These are phyloP conservation scores for Tetrahymena thermophila DNA, from an alignment of 73 alveolate genomes.

Conservation along the genomic window DNA sequence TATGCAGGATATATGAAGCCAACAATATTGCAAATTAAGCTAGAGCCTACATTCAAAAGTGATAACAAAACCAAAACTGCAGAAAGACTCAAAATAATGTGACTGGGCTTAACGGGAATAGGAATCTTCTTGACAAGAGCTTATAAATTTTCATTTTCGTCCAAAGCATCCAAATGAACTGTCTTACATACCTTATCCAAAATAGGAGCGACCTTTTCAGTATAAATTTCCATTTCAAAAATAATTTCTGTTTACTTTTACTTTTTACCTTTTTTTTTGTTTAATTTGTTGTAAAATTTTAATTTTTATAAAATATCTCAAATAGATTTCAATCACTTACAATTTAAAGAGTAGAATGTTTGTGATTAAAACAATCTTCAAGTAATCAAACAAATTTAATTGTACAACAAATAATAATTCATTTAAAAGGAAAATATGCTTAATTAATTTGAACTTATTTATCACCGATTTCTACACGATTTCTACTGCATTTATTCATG, in stretches of 20 bases:
- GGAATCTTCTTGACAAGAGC: background rate
- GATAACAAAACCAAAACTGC: conserved; percentile 8
- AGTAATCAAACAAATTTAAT: no score
- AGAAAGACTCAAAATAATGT: background rate
- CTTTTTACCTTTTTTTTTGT: background rate
- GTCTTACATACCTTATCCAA: background rate
- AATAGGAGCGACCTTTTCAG: background rate
- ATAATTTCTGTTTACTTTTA: background rate
- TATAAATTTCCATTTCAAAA: background rate
- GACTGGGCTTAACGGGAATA: conserved; percentile 20
- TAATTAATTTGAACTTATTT: background rate
- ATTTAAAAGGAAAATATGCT: background rate
- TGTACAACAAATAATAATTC: background rate
- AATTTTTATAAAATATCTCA: background rate
- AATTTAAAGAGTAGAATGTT: background rate
- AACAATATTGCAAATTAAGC: conserved; percentile 52
- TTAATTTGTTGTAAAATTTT: background rate
- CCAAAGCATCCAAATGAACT: background rate
- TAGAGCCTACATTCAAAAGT: conserved; percentile 34
- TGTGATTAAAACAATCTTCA: background rate
- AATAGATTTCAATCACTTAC: background rate
- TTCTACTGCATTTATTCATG: background rate
- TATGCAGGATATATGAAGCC: conserved; percentile 82
- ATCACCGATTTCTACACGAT: background rate
- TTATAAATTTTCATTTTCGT: background rate